Evolutionary conservation across 305 asterid species (phyloP).

Genomic region (Nicotiana rustica): DNA sequence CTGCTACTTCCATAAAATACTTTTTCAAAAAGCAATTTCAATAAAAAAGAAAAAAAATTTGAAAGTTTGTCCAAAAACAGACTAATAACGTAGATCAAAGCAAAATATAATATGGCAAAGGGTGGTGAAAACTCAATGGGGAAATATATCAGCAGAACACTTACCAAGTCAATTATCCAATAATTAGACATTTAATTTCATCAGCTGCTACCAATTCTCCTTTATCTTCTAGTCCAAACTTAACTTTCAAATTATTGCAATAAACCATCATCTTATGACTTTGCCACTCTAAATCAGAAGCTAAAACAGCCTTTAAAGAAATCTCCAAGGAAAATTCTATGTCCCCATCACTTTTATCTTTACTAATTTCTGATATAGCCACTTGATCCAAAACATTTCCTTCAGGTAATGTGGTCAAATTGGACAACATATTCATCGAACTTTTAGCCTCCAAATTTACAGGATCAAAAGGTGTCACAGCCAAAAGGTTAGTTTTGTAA

Average conservation of each 20-base stretch:
- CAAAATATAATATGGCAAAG: neutral
- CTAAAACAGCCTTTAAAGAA: conserved; percentile 38
- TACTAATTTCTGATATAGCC: conserved; percentile 24
- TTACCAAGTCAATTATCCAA: neutral
- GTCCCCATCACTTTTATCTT: conserved; percentile 37
- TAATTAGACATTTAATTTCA: conserved; percentile 37
- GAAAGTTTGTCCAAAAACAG: no score
- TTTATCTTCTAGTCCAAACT: conserved; percentile 35
- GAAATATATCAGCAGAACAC: neutral
- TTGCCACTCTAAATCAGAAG: conserved; percentile 34
- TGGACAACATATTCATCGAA: neutral
- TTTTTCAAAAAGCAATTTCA: no score
- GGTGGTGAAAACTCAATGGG: neutral
- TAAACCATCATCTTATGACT: conserved; percentile 37
- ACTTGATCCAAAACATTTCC: neutral
- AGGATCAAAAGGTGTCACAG: conserved; percentile 35
- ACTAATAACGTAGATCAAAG: no score
- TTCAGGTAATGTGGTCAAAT: neutral
- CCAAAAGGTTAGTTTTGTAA: conserved; percentile 48
- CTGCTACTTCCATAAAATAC: no score
- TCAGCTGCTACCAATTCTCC: conserved; percentile 37
- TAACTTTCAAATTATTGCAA: conserved; percentile 48
- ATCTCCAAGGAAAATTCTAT: conserved; percentile 47
- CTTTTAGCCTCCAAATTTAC: conserved; percentile 21
- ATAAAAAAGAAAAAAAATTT: no score